Percentiles rank a stretch among this genome's conserved stretches.
These are phyloP conservation scores for Mucuna pruriens DNA, from an alignment of 306 rosid species.

Conservation along the genomic window DNA sequence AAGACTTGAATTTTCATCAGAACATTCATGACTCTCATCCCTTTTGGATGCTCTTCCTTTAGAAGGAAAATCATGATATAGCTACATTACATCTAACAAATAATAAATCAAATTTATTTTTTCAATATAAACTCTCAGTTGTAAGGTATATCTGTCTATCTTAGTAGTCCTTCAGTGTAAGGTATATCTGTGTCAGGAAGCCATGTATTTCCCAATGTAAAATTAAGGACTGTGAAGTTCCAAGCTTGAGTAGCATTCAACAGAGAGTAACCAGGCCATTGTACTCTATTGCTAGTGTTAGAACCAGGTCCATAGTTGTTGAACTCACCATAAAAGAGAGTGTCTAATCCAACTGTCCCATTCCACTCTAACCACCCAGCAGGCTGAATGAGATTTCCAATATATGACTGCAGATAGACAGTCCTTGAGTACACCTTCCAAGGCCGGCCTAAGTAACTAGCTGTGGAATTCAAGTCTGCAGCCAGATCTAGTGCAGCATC, in stretches of 20 bases:
- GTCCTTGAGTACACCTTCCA: slow-evolving; percentile 81
- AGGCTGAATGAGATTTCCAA: slow-evolving; percentile 61
- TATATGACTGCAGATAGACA: slow-evolving; percentile 73
- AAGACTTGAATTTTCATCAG: slow-evolving; percentile 20
- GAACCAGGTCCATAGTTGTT: slow-evolving; percentile 76
- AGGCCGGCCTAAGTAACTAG: slow-evolving; percentile 63
- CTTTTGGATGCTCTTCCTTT: slow-evolving; percentile 7
- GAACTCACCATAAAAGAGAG: slow-evolving; percentile 73
- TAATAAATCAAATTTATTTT: slow-evolving; percentile 22
- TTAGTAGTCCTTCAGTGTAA: slow-evolving; percentile 53
- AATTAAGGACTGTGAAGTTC: slow-evolving; percentile 68
- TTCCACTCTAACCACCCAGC: slow-evolving; percentile 80
- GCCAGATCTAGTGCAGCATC: slow-evolving; percentile 64
- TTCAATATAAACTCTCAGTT: background rate
- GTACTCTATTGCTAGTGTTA: slow-evolving; percentile 55
- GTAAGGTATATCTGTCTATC: slow-evolving; percentile 61
- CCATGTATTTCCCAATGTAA: slow-evolving; percentile 75
- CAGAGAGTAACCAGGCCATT: slow-evolving; percentile 68
- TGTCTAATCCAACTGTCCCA: slow-evolving; percentile 70
- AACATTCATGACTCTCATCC: slow-evolving; percentile 12
- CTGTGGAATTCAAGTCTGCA: slow-evolving; percentile 26
- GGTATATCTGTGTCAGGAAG: slow-evolving; percentile 76
- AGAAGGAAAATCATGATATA: background rate
- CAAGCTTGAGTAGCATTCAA: slow-evolving; percentile 69
- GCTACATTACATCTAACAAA: slow-evolving; percentile 28